Conservation (phyloP, 164 flowering plant genomes). For the Kalanchoe fedtschenkoi region DNA sequence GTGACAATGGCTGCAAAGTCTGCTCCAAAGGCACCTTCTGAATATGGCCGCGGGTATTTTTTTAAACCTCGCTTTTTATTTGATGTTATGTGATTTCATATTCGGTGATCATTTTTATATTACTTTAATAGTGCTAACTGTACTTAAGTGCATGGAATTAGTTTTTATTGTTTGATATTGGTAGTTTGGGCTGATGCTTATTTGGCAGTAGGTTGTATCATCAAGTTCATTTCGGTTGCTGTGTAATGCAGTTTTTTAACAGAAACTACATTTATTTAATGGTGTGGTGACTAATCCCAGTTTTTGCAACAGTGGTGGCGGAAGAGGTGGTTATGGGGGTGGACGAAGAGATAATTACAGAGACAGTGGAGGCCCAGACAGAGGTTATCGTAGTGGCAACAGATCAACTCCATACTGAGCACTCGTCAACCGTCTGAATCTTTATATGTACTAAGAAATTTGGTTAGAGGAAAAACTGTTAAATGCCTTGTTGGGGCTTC, state of each 20-base stretch:
- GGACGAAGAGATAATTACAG: conserved; percentile 81
- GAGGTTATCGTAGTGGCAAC: conserved; percentile 69
- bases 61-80: neutral
- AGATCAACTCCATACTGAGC: conserved; percentile 83
- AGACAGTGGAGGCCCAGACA: conserved; percentile 88
- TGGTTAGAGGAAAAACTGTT: neutral
- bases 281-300: neutral
- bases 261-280: neutral
- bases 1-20: conserved; percentile 95
- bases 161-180: too few species aligned
- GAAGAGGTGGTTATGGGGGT: conserved; percentile 58
- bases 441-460: conserved; percentile 46
- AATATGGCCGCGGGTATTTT: conserved; percentile 62
- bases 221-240: too few species aligned
- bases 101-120: neutral
- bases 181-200: too few species aligned
- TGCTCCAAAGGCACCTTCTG: conserved; percentile 63
- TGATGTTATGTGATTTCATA: neutral
- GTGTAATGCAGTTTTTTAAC: too few species aligned
- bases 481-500: neutral
- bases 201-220: too few species aligned
- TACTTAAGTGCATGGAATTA: neutral
- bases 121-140: neutral
- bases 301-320: conserved; percentile 49
- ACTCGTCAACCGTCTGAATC: conserved; percentile 12